Percentiles rank a stretch among this genome's conserved stretches.
These are phyloP conservation scores for Talaromyces sp. DNA, from an alignment of 2,329 filamentous ascomycete genomes.

Conservation along the genomic window DNA sequence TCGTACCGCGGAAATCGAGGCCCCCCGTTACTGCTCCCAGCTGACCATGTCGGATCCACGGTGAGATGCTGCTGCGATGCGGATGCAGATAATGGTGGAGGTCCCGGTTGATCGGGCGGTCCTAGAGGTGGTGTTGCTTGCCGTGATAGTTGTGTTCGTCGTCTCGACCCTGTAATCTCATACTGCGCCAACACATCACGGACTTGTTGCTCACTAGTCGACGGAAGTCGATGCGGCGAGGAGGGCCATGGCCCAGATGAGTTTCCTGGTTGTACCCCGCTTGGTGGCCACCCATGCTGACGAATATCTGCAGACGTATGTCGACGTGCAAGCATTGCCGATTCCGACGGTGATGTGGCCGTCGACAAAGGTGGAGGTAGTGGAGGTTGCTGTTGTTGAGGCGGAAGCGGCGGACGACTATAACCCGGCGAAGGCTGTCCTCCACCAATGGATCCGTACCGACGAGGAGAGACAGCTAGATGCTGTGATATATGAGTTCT, in stretches of 20 bases:
- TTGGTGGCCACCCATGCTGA: constrained; percentile 71
- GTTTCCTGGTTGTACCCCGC: constrained; percentile 59
- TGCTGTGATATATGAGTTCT: constrained; percentile 79
- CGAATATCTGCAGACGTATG: constrained; percentile 97
- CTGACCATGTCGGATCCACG: constrained; percentile 57
- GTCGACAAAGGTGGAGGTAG: constrained; percentile 62
- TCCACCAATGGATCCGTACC: constrained; percentile 81
- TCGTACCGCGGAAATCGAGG: constrained; percentile 41
- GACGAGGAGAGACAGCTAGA: constrained; percentile 72
- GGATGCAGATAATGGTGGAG: constrained; percentile 8
- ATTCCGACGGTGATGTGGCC: constrained; percentile 56
- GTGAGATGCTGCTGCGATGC: constrained; percentile 30
- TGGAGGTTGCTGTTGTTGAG: constrained; percentile 66
- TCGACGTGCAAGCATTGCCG: constrained; percentile 68
- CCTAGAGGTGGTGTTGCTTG: constrained; percentile 53
- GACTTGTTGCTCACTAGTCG: constrained; percentile 60
- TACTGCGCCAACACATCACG: constrained; percentile 64
- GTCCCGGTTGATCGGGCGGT: constrained; percentile 9
- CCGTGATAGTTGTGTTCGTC: constrained; percentile 48
- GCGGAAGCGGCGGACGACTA: constrained; percentile 65
- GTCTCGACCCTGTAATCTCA: constrained; percentile 58
- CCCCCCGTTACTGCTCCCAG: constrained; percentile 35
- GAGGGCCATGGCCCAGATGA: constrained; percentile 65
- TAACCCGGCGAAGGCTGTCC: constrained; percentile 70
- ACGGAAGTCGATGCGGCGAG: constrained; percentile 57